Evolutionary conservation across 805 yeast species (phyloP), one percentile per base, ranked within the genome.

Genomic region (Hanseniaspora occidentalis): DNA sequence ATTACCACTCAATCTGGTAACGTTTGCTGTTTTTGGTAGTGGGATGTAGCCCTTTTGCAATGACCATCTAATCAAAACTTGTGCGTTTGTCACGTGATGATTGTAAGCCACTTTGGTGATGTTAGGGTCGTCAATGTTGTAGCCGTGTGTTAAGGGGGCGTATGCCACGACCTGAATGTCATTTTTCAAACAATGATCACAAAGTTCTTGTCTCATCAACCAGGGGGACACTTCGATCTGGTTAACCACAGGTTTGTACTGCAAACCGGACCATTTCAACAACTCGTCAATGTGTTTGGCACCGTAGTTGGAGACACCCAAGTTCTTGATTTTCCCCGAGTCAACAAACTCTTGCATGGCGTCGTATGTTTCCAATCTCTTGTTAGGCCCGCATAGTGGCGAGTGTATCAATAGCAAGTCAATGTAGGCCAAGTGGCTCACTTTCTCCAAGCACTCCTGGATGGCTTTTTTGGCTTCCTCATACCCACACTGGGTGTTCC

Each of bases 141-240:
- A 53, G 7, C 89, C 84, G 46, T 73, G 77, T 2, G 78, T 71
- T 50, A 86, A 69, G 6, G 96, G 95, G 6, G 92, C 77, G 60
- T 72, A 86, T 1, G 94, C 88, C 55, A 82, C 84, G 9, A 79
- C 72, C 5, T 66, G 60, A 31, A 86, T 71, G 35, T 67, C 75
- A 43, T 77, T 59, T 13, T 65, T 52, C 24, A 66, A 64, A 54
- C 82, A 76, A 58, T 63, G 80, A 40, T 75, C 70, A 18, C 80
- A 74, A 43, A 84, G 65, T 39, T 77, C 76, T 40, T 67, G 61
- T 50, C 81, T 66, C 62, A 79, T 83, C 51, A 79, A 65, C 88
- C 92, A 83, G 17, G 92, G 95, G 44, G 84, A 83, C 39, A 84
- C 69, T 58, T 84, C 95, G 52, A 84, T 73, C 56, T 85, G 94